Evolutionary conservation across 345 rosid species (phyloP).

Genomic region (Eucalyptus guilfoylei): DNA sequence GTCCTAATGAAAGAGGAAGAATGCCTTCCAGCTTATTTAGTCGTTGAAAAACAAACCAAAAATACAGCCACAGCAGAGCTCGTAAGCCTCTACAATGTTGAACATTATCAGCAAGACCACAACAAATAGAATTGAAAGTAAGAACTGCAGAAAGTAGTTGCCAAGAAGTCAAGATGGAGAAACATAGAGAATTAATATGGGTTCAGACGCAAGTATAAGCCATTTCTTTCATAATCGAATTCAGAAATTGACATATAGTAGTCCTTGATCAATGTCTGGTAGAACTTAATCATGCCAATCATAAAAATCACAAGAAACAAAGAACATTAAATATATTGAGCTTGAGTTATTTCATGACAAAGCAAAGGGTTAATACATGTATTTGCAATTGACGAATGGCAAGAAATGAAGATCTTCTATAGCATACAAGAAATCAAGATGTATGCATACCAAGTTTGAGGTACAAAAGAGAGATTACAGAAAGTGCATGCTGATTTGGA

Average conservation of each 20-base stretch:
- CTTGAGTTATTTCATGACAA: neutral
- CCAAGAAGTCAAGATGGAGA: neutral
- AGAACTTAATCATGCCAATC: neutral
- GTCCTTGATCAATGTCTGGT: neutral
- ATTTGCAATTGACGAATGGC: neutral
- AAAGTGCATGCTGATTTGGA: constrained; percentile 53
- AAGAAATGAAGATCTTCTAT: neutral
- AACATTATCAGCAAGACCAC: neutral
- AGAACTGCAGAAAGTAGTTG: neutral
- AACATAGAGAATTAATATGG: neutral
- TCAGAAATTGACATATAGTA: neutral
- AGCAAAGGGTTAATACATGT: neutral
- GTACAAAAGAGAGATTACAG: constrained; percentile 39
- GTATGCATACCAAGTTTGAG: constrained; percentile 55
- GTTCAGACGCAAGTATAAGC: neutral
- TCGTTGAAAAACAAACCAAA: neutral
- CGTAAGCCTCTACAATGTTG: neutral
- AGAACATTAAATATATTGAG: neutral
- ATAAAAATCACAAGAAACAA: neutral
- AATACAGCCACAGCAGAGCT: neutral
- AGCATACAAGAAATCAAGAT: neutral
- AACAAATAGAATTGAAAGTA: neutral
- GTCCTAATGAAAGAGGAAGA: neutral
- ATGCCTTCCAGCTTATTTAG: neutral
- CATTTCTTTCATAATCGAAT: neutral